Percentiles rank a stretch among this genome's conserved stretches.
These are phyloP conservation scores for Berberis thunbergii DNA, from an alignment of 164 flowering plant genomes.

Conservation along the genomic window DNA sequence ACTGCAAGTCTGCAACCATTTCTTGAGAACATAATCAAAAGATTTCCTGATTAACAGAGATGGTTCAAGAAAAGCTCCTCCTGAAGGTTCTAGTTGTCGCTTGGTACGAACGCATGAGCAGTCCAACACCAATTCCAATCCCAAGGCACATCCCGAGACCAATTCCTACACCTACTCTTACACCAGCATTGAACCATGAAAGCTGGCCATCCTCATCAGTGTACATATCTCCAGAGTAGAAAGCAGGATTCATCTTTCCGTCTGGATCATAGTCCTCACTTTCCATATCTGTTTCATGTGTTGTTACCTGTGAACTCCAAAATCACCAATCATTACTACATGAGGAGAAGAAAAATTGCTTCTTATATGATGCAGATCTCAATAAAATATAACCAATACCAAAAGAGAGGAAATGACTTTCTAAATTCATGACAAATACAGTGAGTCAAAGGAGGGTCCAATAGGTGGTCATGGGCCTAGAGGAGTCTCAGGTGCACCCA, in stretches of 20 bases:
- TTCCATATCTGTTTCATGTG: conserved; percentile 41
- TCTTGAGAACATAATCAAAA: conserved; percentile 5
- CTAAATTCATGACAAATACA: no score
- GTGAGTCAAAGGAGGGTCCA: no score
- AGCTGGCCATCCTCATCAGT: conserved; percentile 76
- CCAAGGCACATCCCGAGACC: conserved; percentile 92
- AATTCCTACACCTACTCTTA: conserved; percentile 90
- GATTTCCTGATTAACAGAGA: not conserved
- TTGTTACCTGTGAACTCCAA: conserved; percentile 4
- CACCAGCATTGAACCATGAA: conserved; percentile 93
- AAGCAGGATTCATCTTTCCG: conserved; percentile 28
- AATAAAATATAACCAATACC: no score
- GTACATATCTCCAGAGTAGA: conserved; percentile 51
- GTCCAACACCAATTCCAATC: conserved; percentile 82
- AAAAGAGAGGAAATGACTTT: no score
- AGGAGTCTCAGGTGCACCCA: no score
- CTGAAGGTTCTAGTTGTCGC: conserved; percentile 75
- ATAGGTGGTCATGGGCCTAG: no score
- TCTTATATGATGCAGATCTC: no score
- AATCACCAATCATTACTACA: not conserved
- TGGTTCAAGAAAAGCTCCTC: conserved; percentile 50
- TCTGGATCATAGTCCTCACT: conserved; percentile 45
- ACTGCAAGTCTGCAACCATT: not conserved
- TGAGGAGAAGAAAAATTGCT: no score
- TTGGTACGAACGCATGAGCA: conserved; percentile 90